These are phyloP conservation scores for Botrytis galanthina DNA, from an alignment of 2,329 filamentous ascomycete species.

Conservation along the genomic window DNA sequence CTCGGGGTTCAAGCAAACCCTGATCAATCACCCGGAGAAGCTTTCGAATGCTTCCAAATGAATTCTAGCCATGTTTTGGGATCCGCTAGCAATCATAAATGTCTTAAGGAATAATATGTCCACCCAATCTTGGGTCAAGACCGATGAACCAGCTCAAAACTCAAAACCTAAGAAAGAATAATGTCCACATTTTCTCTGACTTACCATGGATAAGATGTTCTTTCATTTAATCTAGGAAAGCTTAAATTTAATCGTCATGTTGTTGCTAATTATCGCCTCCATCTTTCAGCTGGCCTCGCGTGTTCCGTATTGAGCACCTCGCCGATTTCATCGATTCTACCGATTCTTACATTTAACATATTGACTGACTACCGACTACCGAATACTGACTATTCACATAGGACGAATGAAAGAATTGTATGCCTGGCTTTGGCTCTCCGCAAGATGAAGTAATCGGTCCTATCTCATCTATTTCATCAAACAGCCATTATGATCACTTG, in stretches of 20 bases:
- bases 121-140: not conserved
- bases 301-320: not conserved
- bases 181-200: not conserved
- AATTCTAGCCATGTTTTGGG: not conserved
- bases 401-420: not conserved
- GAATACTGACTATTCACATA: not conserved
- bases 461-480: constrained; percentile 14
- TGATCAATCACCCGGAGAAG: constrained; percentile 7
- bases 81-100: constrained; percentile 13
- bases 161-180: not conserved
- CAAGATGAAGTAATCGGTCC: constrained; percentile 14
- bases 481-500: not conserved
- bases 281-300: constrained; percentile 12
- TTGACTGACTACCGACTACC: not conserved
- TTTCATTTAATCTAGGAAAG: not conserved
- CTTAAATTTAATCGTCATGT: not conserved
- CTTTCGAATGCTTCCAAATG: constrained; percentile 10
- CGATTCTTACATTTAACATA: not conserved
- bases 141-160: not conserved
- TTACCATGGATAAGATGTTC: not conserved
- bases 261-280: constrained; percentile 3
- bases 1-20: not conserved
- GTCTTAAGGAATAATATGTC: constrained; percentile 1
- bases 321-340: not conserved
- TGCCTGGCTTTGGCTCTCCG: constrained; percentile 1